Percentiles rank a stretch among this genome's conserved stretches.
Conservation (phyloP, 192 early-diverging fungal genomes). For the Entomortierella beljakovae region DNA sequence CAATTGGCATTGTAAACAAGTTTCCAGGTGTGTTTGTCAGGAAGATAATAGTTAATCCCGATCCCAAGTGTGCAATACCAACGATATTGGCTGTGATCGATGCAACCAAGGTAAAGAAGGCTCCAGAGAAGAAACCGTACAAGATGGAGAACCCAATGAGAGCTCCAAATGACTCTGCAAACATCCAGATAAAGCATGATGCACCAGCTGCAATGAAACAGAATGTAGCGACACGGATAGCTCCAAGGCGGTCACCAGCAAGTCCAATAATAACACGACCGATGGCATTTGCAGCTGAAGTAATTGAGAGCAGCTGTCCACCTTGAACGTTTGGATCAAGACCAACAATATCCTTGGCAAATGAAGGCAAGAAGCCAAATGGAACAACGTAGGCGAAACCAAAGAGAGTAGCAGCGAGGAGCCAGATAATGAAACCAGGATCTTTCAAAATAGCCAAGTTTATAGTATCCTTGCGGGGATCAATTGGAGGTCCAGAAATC, state of each 20-base stretch:
- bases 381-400: slow-evolving; percentile 31
- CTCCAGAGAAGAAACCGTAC: slow-evolving; percentile 51
- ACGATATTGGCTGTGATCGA: slow-evolving; percentile 64
- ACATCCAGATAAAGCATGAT: slow-evolving; percentile 57
- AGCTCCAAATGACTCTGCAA: slow-evolving; percentile 37
- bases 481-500: slow-evolving; percentile 22
- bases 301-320: slow-evolving; percentile 49
- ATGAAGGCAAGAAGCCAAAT: slow-evolving; percentile 31
- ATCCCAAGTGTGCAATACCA: slow-evolving; percentile 56
- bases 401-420: slow-evolving; percentile 17
- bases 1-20: slow-evolving; percentile 49
- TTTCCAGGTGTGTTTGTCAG: slow-evolving; percentile 49
- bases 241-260: slow-evolving; percentile 43
- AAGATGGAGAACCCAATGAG: slow-evolving; percentile 43
- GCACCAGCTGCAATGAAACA: slow-evolving; percentile 25
- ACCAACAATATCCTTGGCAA: slow-evolving; percentile 27
- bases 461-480: slow-evolving; percentile 21
- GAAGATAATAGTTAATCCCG: slow-evolving; percentile 58
- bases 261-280: slow-evolving; percentile 46
- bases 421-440: slow-evolving; percentile 40
- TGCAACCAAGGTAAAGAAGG: slow-evolving; percentile 46
- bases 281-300: slow-evolving; percentile 53
- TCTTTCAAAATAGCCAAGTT: slow-evolving; percentile 30
- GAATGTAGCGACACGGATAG: slow-evolving; percentile 39
- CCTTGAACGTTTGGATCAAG: slow-evolving; percentile 48